Evolutionary conservation across 2,329 filamentous ascomycete genomes (phyloP).

Genomic region (Pyricularia grisea): DNA sequence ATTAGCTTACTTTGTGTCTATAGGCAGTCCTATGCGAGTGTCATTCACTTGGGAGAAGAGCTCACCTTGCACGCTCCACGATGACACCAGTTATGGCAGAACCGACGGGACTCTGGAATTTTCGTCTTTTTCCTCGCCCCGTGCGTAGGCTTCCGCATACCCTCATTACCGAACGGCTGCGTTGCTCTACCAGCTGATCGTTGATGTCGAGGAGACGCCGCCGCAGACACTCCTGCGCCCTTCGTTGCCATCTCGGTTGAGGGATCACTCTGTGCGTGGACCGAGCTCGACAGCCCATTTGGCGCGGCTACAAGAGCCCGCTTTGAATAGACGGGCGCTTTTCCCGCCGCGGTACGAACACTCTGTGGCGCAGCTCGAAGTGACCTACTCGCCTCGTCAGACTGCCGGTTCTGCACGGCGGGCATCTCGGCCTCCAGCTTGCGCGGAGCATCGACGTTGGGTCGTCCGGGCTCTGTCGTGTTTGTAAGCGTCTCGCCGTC

Average conservation of each 20-base stretch:
- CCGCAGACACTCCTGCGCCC: not conserved
- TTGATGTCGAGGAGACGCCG: not conserved
- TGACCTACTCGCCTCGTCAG: too few species aligned
- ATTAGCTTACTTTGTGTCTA: too few species aligned
- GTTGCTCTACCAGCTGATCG: not conserved
- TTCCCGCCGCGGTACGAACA: not conserved
- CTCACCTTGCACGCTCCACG: conserved; percentile 26
- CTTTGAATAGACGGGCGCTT: not conserved
- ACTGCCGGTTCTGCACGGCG: not conserved
- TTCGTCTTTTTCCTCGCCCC: not conserved
- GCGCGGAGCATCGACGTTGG: not conserved
- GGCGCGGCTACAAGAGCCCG: not conserved
- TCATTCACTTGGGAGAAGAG: too few species aligned
- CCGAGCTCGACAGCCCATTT: not conserved
- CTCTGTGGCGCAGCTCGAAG: not conserved
- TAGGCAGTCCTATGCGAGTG: too few species aligned
- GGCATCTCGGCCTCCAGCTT: not conserved
- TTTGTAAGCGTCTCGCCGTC: not conserved
- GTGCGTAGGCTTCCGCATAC: conserved; percentile 9
- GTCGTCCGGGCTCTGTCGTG: not conserved
- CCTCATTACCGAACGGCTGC: conserved; percentile 19
- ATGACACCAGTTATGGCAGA: conserved; percentile 39
- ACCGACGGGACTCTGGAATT: conserved; percentile 6
- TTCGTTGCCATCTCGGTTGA: not conserved
- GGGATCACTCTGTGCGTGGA: not conserved